Percentiles rank a stretch among this genome's conserved stretches.
These are phyloP conservation scores for Taxillus chinensis DNA, from an alignment of 164 flowering plant species.

Conservation along the genomic window DNA sequence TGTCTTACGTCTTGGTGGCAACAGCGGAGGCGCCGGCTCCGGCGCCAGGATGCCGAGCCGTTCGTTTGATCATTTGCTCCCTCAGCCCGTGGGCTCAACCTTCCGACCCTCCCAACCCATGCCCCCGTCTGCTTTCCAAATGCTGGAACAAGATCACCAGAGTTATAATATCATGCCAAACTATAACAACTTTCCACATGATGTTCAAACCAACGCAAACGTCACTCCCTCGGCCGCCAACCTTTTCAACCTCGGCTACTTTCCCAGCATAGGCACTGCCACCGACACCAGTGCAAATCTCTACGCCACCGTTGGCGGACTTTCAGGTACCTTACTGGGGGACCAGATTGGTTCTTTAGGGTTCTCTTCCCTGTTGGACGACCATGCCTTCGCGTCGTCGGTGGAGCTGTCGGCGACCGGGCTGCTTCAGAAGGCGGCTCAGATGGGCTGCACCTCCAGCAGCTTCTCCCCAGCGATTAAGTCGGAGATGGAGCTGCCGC, in stretches of 20 bases:
- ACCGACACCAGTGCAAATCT: conserved; percentile 15
- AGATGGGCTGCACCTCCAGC: conserved; percentile 55
- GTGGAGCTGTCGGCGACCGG: conserved; percentile 86
- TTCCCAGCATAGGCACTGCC: conserved; percentile 23
- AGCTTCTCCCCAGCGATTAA: not conserved
- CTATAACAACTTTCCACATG: conserved; percentile 1
- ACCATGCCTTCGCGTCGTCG: conserved; percentile 19
- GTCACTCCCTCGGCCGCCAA: conserved; percentile 23
- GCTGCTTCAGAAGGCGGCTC: conserved; percentile 75
- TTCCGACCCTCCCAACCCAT: conserved; percentile 13
- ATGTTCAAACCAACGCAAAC: conserved; percentile 30
- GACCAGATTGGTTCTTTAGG: conserved; percentile 22
- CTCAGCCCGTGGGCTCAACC: conserved; percentile 17
- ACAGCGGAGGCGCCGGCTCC: not conserved
- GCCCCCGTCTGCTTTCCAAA: conserved; percentile 24
- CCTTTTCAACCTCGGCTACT: conserved; percentile 49
- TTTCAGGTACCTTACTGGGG: conserved; percentile 26
- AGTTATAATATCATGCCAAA: conserved; percentile 20
- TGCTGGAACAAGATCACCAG: conserved; percentile 19
- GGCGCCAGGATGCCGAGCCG: conserved; percentile 15
- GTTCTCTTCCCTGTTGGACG: conserved; percentile 29
- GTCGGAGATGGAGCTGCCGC: not conserved
- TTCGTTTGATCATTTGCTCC: conserved; percentile 37
- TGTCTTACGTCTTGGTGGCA: conserved; percentile 36
- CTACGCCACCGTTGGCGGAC: conserved; percentile 24